Evolutionary conservation across 805 yeast genomes (phyloP), one percentile per base, ranked within the genome.

Genomic region (Starmerella floricola): DNA sequence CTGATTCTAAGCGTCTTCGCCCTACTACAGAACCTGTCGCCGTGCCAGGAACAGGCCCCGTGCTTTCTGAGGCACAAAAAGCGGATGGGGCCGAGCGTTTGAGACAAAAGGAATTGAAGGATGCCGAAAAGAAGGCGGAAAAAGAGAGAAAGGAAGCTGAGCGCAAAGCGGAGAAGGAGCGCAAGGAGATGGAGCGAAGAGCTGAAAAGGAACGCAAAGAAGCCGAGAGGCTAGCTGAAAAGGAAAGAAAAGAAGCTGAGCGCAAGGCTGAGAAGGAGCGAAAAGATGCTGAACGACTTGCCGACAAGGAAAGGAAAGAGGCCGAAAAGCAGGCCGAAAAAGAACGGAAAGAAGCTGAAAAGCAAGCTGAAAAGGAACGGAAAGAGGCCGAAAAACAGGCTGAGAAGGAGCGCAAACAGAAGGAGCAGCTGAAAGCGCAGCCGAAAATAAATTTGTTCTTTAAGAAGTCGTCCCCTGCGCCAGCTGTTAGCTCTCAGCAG

Each of bases 261-360:
- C 42, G 52, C 13, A 12, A 21, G 30, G 38, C 38, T 8, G 50
- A 45, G 20, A 47, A 47, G 20, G 48, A 55, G 36, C 48, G 55
- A 19, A 54, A 50, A 39, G 60, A 58, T 34, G 53, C 37, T 15
- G 57, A 52, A 44, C 39, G 40, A 36, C 37, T 32, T 19, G 49
- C 45, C 21, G 56, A 55, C 34, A 41, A 40, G 26, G 48, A 42
- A 34, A 50, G 46, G 21, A 42, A 44, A 26, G 40, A 30, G 23
- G 45, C 38, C n/a, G 52, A 46, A 33, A 40, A 36, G 41, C 33
- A 41, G 23, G 41, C 34, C 11, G 51, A 46, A 40, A 44, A 45
- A 35, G 42, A 43, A 36, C 52, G 47, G 24, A 51, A 46, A 21
- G 49, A 51, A 28, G 54, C 51, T 19, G 52, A 50, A 34, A 43